phyloP scores from a whole-genome alignment of 1,284 basidiomycete genomes.

The Grifola frondosa region DNA sequence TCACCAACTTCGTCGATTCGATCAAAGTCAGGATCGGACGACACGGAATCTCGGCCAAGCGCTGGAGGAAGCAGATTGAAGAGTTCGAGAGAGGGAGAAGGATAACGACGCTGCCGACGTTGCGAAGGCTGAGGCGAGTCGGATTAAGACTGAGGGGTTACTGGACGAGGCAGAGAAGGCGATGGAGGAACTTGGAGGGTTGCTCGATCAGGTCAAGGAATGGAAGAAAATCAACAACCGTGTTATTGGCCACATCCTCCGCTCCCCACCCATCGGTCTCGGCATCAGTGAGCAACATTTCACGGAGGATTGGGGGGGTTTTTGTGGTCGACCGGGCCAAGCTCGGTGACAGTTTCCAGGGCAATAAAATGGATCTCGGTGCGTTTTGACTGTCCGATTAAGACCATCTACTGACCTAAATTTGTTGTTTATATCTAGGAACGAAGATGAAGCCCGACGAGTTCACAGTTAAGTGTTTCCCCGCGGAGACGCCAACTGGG shows the following conservation, averaged over 20 bases:
- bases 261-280: constrained; percentile 27
- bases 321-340: constrained; percentile 16
- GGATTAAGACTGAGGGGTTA: constrained; percentile 1
- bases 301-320: constrained; percentile 22
- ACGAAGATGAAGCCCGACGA: constrained; percentile 22
- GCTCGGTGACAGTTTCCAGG: constrained; percentile 16
- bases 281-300: constrained; percentile 12
- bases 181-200: constrained; percentile 11
- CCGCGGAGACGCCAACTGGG: constrained; percentile 20
- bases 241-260: constrained; percentile 32
- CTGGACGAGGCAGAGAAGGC: constrained; percentile 11
- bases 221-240: constrained; percentile 9
- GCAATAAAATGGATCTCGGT: constrained; percentile 23
- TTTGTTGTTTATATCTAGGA: constrained; percentile 30
- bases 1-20: constrained; percentile 4
- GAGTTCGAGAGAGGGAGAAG: constrained; percentile 2
- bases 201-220: constrained; percentile 16
- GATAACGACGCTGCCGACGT: constrained; percentile 11
- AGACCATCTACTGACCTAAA: no score
- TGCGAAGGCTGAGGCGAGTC: constrained; percentile 4
- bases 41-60: background rate
- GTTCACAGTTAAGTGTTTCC: constrained; percentile 27
- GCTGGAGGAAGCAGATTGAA: constrained; percentile 1
- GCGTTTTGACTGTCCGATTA: constrained; percentile 24
- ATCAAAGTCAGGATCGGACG: constrained; percentile 8